Evolutionary conservation across 768 basidiomycete species (phyloP).

Genomic region (Clitopilus hobsonii): DNA sequence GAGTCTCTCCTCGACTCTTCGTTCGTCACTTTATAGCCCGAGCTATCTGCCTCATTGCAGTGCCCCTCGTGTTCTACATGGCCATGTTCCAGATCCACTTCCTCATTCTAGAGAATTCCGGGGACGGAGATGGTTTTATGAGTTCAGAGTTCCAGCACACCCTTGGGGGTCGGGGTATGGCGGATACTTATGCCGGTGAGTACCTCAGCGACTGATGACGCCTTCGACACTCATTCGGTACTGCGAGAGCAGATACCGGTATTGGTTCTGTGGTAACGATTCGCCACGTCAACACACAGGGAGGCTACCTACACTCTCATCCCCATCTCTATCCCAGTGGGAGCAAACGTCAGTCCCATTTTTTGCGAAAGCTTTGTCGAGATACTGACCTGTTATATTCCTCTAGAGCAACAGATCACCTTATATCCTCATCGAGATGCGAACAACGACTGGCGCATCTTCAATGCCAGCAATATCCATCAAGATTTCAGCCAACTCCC

Average conservation of each 20-base stretch:
- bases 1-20: slow-evolving; percentile 71
- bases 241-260: slow-evolving; percentile 58
- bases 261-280: slow-evolving; percentile 80
- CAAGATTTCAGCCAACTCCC: slow-evolving; percentile 47
- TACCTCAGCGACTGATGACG: background rate
- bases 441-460: slow-evolving; percentile 91
- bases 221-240: background rate
- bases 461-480: slow-evolving; percentile 51
- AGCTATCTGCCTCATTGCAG: slow-evolving; percentile 80
- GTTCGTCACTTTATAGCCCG: slow-evolving; percentile 84
- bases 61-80: slow-evolving; percentile 93
- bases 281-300: slow-evolving; percentile 94
- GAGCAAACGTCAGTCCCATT: slow-evolving; percentile 62
- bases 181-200: slow-evolving; percentile 86
- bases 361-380: background rate
- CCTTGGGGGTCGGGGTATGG: slow-evolving; percentile 83
- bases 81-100: slow-evolving; percentile 96
- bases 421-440: slow-evolving; percentile 97
- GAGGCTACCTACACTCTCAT: slow-evolving; percentile 98
- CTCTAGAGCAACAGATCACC: slow-evolving; percentile 92
- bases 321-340: slow-evolving; percentile 85
- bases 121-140: slow-evolving; percentile 99
- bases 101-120: slow-evolving; percentile 78
- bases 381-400: slow-evolving; percentile 1
- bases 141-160: slow-evolving; percentile 99